phyloP scores from a whole-genome alignment of 192 early-diverging fungal species.

The Gonapodya prolifera region DNA sequence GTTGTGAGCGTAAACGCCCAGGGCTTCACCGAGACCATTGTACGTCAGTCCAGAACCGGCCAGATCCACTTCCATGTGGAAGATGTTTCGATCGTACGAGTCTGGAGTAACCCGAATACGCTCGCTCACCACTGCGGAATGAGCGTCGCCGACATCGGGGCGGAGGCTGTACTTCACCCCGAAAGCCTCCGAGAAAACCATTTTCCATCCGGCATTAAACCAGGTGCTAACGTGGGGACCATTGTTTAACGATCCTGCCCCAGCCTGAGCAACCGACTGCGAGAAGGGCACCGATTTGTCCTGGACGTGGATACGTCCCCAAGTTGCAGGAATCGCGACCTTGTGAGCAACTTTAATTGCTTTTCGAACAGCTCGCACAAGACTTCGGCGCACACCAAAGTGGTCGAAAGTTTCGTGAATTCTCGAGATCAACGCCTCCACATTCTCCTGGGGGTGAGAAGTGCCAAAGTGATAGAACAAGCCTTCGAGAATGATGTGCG shows the following conservation, averaged over 20 bases:
- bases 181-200: conserved; percentile 64
- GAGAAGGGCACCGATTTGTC: background rate
- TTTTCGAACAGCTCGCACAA: background rate
- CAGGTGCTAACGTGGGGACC: conserved; percentile 22
- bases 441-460: background rate
- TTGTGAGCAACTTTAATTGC: background rate
- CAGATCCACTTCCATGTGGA: conserved; percentile 93
- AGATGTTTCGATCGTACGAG: conserved; percentile 87
- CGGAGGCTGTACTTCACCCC: conserved; percentile 27
- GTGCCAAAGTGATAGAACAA: conserved; percentile 34
- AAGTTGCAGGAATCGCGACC: background rate
- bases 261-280: conserved; percentile 1
- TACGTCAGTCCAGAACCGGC: conserved; percentile 66
- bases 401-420: background rate
- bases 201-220: conserved; percentile 46
- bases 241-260: conserved; percentile 26
- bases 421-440: background rate
- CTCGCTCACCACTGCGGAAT: conserved; percentile 49
- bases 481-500: conserved; percentile 42
- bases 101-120: conserved; percentile 76
- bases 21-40: conserved; percentile 75
- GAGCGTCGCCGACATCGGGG: conserved; percentile 54
- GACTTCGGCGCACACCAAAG: background rate
- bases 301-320: background rate
- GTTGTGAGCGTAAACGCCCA: conserved; percentile 88